A percentile compares a stretch with the other conserved stretches of the same genome.
Evolutionary conservation across 208 protist species (phyloP).

Genomic region (Leptomonas seymouri): DNA sequence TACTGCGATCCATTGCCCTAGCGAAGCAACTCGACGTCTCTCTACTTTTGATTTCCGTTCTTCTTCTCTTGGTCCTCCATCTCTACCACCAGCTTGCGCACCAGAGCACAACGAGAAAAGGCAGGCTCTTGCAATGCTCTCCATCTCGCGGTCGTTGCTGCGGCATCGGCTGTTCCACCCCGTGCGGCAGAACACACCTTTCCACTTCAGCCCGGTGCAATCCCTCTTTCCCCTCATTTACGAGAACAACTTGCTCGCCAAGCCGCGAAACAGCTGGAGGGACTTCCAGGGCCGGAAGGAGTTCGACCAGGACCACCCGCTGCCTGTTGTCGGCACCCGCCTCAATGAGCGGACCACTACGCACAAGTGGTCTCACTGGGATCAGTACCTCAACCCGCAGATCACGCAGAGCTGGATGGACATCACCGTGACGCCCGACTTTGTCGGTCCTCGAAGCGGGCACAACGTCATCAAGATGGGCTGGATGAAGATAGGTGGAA

Average conservation of each 20-base stretch:
- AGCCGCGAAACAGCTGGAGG: conserved; percentile 81
- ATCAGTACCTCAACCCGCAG: conserved; percentile 88
- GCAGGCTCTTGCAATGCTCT: conserved; percentile 20
- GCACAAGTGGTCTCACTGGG: conserved; percentile 88
- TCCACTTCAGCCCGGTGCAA: conserved; percentile 81
- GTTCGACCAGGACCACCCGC: conserved; percentile 86
- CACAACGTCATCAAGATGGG: conserved; percentile 91
- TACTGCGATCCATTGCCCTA: no score
- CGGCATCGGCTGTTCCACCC: conserved; percentile 82
- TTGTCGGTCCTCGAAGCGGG: conserved; percentile 82
- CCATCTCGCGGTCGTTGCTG: conserved; percentile 5
- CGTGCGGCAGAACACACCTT: conserved; percentile 61
- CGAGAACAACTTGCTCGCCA: conserved; percentile 82
- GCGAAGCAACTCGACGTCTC: no score
- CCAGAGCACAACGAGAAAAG: not conserved
- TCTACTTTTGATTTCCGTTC: no score
- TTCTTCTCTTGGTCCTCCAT: no score
- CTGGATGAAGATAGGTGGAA: conserved; percentile 92
- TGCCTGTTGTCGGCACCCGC: conserved; percentile 78
- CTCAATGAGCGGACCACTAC: conserved; percentile 77
- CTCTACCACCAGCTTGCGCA: no score
- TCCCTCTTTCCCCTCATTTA: conserved; percentile 92
- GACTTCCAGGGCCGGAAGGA: conserved; percentile 78
- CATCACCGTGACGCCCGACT: conserved; percentile 81
- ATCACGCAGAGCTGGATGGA: conserved; percentile 69